Conservation (phyloP, 73 alveolate genomes). For the Paramecium biaurelia region DNA sequence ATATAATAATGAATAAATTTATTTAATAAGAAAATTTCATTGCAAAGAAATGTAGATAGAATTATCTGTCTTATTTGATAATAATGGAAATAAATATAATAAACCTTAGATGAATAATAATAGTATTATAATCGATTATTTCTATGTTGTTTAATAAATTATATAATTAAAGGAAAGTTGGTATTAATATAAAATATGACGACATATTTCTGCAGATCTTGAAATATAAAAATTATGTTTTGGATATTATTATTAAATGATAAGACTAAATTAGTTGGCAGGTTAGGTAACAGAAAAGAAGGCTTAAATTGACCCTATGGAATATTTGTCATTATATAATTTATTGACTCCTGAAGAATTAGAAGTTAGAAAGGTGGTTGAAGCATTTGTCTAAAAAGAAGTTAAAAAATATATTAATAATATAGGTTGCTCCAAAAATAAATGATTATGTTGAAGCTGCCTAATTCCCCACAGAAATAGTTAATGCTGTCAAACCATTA, state of each 20-base stretch:
- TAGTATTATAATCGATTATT: background rate
- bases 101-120: background rate
- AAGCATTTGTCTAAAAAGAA: background rate
- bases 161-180: background rate
- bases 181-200: slow-evolving; percentile 23
- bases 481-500: background rate
- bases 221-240: background rate
- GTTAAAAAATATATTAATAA: background rate
- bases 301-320: background rate
- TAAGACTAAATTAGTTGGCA: slow-evolving; percentile 9
- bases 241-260: background rate
- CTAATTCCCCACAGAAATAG: slow-evolving; percentile 48
- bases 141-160: background rate
- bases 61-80: no score
- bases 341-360: background rate
- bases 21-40: background rate
- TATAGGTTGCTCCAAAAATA: slow-evolving; percentile 20
- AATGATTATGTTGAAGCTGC: slow-evolving; percentile 60
- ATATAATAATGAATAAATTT: background rate
- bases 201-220: slow-evolving; percentile 15
- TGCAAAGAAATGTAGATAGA: background rate
- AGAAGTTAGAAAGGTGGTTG: background rate
- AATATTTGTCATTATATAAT: background rate
- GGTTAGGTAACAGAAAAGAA: slow-evolving; percentile 9
- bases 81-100: no score